A percentile compares a stretch with the other conserved stretches of the same genome.
These are phyloP conservation scores for Venturiaceae sp. DNA, from an alignment of 2,329 filamentous ascomycete genomes.

Conservation along the genomic window DNA sequence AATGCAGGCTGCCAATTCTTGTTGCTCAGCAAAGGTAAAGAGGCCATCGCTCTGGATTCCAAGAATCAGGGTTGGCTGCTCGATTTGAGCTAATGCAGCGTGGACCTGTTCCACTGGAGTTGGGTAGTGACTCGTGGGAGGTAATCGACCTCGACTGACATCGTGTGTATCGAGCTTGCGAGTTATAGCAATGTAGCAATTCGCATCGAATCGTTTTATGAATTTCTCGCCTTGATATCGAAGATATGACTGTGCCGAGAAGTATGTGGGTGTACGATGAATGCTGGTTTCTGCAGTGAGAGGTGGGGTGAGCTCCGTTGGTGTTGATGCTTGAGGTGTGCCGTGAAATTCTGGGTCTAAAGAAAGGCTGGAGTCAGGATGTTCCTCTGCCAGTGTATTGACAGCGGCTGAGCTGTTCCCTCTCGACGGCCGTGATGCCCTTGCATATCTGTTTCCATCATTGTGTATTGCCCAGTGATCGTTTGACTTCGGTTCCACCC, in stretches of 20 bases:
- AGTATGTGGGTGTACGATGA: slow-evolving; percentile 59
- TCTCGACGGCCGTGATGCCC: slow-evolving; percentile 32
- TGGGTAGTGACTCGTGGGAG: slow-evolving; percentile 18
- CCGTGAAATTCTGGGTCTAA: slow-evolving; percentile 38
- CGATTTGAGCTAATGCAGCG: slow-evolving; percentile 68
- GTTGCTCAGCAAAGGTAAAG: slow-evolving; percentile 94
- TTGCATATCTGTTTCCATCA: slow-evolving; percentile 38
- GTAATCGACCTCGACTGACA: slow-evolving; percentile 63
- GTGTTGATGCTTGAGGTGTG: slow-evolving; percentile 21
- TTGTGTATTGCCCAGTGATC: slow-evolving; percentile 45
- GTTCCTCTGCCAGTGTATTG: slow-evolving; percentile 8
- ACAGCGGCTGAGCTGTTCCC: slow-evolving; percentile 18
- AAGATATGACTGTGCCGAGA: slow-evolving; percentile 94
- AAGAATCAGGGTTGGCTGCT: slow-evolving; percentile 83
- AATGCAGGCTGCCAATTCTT: slow-evolving; percentile 79
- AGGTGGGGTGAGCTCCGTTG: slow-evolving; percentile 13
- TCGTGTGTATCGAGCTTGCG: slow-evolving; percentile 97
- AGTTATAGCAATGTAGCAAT: slow-evolving; percentile 98
- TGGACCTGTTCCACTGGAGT: slow-evolving; percentile 43
- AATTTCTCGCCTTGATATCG: slow-evolving; percentile 96
- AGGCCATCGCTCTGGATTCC: slow-evolving; percentile 94
- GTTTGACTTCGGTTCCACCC: slow-evolving; percentile 26
- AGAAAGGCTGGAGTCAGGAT: slow-evolving; percentile 10
- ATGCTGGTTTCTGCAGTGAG: slow-evolving; percentile 21
- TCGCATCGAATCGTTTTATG: slow-evolving; percentile 92